phyloP scores from a whole-genome alignment of 257 asterid genomes.

The Lithospermum erythrorhizon region DNA sequence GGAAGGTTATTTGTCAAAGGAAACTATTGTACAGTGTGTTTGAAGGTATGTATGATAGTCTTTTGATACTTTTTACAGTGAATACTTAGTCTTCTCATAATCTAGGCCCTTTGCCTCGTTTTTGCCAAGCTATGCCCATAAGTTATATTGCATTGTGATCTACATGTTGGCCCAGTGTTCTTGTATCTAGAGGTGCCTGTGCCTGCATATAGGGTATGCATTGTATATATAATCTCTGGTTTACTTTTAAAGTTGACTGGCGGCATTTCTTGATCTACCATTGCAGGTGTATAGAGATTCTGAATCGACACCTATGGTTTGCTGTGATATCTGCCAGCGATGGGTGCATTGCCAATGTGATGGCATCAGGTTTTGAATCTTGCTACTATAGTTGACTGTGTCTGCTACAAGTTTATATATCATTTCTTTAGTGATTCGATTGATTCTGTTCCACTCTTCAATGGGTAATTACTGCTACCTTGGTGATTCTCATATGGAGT shows the following conservation, averaged over 20 bases:
- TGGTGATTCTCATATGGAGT: too few relatives aligned
- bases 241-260: too few relatives aligned
- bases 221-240: too few relatives aligned
- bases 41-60: slow-evolving; percentile 43
- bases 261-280: slow-evolving; percentile 4
- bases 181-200: not conserved
- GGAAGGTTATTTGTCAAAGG: slow-evolving; percentile 95
- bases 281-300: slow-evolving; percentile 95
- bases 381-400: slow-evolving; percentile 6
- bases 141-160: not conserved
- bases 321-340: slow-evolving; percentile 92
- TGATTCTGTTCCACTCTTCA: not conserved
- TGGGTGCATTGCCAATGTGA: slow-evolving; percentile 99
- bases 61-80: not conserved
- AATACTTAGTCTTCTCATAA: too few relatives aligned
- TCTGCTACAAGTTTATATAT: not conserved
- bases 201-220: not conserved
- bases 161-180: too few relatives aligned
- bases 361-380: slow-evolving; percentile 63
- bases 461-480: too few relatives aligned
- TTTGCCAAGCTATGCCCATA: not conserved
- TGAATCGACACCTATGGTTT: slow-evolving; percentile 98
- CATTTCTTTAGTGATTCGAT: not conserved
- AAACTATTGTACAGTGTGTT: slow-evolving; percentile 93
- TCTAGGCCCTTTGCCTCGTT: too few relatives aligned